Conservation (phyloP, 805 yeast genomes). For the Scheffersomyces coipomensis region DNA sequence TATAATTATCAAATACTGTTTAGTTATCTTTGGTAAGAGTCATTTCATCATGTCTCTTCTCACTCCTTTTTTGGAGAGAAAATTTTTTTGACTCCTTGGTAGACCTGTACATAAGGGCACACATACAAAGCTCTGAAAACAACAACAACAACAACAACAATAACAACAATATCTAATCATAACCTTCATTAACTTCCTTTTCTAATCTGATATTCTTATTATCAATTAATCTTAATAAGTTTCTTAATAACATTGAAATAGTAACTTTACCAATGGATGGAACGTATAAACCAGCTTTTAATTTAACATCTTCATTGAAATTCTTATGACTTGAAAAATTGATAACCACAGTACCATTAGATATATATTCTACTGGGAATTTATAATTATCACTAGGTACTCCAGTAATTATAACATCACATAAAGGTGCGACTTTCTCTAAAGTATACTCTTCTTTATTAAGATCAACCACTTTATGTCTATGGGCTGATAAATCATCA, state of each 20-base stretch:
- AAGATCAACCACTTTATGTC: conserved; percentile 69
- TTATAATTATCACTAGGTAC: conserved; percentile 84
- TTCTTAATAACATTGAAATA: conserved; percentile 89
- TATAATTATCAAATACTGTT: no score
- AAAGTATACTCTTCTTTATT: conserved; percentile 53
- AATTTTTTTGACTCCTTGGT: not conserved
- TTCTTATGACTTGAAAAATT: conserved; percentile 90
- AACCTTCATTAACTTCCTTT: not conserved
- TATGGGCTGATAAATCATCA: conserved; percentile 74
- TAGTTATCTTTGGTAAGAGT: no score
- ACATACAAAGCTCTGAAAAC: not conserved
- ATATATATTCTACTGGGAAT: conserved; percentile 77
- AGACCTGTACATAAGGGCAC: not conserved
- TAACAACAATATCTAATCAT: no score
- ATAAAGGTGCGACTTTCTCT: conserved; percentile 63
- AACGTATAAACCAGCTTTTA: conserved; percentile 85
- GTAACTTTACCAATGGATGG: conserved; percentile 97
- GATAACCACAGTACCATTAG: conserved; percentile 86
- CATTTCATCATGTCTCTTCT: no score
- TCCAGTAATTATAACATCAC: conserved; percentile 95
- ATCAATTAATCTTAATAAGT: conserved; percentile 75
- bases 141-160: not conserved
- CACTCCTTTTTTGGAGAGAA: no score
- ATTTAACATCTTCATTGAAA: conserved; percentile 79
- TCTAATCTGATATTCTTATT: conserved; percentile 46